Conservation (phyloP, 1,284 basidiomycete species). For the Leccinum subfulvum region DNA sequence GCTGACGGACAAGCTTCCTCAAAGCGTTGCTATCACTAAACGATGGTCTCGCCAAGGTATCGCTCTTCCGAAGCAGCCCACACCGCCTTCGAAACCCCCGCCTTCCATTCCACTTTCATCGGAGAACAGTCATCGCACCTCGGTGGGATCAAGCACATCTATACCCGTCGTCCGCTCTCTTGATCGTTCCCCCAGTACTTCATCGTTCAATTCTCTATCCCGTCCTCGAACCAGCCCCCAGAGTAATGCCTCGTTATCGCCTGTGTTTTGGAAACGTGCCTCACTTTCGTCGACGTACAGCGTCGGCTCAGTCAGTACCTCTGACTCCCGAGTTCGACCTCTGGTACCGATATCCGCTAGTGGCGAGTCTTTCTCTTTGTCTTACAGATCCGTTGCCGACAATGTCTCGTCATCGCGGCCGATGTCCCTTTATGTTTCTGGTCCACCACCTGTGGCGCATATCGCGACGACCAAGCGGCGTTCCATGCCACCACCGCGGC, state of each 20-base stretch:
- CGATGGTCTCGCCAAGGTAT: constrained; percentile 61
- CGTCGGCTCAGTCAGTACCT: constrained; percentile 45
- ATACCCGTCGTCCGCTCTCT: constrained; percentile 38
- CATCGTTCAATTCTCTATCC: constrained; percentile 39
- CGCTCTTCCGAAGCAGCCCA: constrained; percentile 48
- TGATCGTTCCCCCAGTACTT: constrained; percentile 42
- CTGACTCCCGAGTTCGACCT: constrained; percentile 39
- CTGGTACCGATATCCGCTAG: constrained; percentile 18
- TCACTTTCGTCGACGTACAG: constrained; percentile 57
- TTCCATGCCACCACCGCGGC: constrained; percentile 68
- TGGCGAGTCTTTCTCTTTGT: constrained; percentile 10
- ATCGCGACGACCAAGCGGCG: constrained; percentile 44
- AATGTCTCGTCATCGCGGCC: constrained; percentile 18
- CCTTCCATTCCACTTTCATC: constrained; percentile 44
- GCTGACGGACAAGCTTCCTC: constrained; percentile 17
- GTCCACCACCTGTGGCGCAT: constrained; percentile 15
- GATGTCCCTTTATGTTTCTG: constrained; percentile 19
- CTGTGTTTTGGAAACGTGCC: constrained; percentile 57
- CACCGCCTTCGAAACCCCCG: constrained; percentile 58
- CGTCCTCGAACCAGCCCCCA: constrained; percentile 42
- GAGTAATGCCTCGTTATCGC: constrained; percentile 49
- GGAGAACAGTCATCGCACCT: constrained; percentile 21
- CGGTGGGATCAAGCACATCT: constrained; percentile 22
- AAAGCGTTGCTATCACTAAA: constrained; percentile 37
- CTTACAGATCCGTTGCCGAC: constrained; percentile 9